Base-by-base conservation (phyloP, 352 stramenopile species). In the Pilasporangium apinafurcum region DNA sequence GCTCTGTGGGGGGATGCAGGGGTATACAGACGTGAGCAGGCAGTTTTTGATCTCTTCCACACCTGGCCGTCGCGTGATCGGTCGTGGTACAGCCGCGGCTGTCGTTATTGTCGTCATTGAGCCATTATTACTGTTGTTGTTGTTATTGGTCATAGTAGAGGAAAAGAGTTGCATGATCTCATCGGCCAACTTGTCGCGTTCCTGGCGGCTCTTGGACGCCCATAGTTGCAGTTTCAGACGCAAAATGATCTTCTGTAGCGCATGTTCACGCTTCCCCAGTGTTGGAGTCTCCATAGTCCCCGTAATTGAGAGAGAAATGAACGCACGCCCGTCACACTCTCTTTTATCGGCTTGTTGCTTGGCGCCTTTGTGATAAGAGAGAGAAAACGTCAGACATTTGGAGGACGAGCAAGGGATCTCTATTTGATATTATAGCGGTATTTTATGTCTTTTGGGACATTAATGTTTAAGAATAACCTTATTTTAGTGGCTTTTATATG, bases 11-110 rank as follows among this genome's bases (percentile, higher is more conserved):
- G 77, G 77, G 8, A 89, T 37, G 55, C 57, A 65, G 27, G 69
- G 62, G 20, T 65, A 81, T 26, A 68, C 43, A 14, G 56, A 73
- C 33, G 57, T 46, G 5, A 86, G 47, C 13, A 88, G 37, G 45
- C 73, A 86, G 47, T 74, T 65, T 46, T 70, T 72, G 20, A 89
- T 58, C 36, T 89, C 77, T 27, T 89, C 73, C 12, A 86, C 67
- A 21, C 73, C 73, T n/a, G 77, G 77, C 6, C 77, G 73, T n/a
- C 77, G 68, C 46, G 73, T 89, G 43, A 89, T 79, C 13, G 64
- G 68, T 29, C 68, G 44, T 39, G 55, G 56, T 9, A 61, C 46
- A 8, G 56, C 43, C 4, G 49, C 27, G n/a, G 51, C 24, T 22
- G 37, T 41, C 27, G 13, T 8, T 27, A 57, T 40, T 3, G 63